A percentile compares a stretch with the other conserved stretches of the same genome.
Evolutionary conservation across 495 filamentous ascomycete genomes (phyloP).

Genomic region (Penicillium daleae): DNA sequence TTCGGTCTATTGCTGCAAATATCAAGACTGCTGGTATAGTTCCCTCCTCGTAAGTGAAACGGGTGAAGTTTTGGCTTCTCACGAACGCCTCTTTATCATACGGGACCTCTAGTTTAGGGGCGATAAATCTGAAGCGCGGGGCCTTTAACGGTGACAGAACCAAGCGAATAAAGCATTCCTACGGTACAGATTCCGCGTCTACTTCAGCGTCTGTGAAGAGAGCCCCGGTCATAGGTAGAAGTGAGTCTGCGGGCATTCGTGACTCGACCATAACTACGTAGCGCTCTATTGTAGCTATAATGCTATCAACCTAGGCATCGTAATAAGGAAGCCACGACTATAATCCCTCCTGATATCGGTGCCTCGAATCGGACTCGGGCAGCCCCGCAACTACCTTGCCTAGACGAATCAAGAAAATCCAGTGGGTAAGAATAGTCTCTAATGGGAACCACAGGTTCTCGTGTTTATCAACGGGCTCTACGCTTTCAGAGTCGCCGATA

Average conservation of each 20-base stretch:
- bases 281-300: constrained; percentile 22
- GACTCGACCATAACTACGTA: constrained; percentile 22
- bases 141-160: constrained; percentile 34
- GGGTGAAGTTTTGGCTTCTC: constrained; percentile 28
- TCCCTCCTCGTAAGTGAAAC: background rate
- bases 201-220: constrained; percentile 30
- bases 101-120: constrained; percentile 7
- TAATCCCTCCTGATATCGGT: constrained; percentile 11
- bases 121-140: constrained; percentile 39
- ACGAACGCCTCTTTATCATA: constrained; percentile 29
- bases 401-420: constrained; percentile 36
- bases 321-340: constrained; percentile 28
- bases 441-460: constrained; percentile 42
- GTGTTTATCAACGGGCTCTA: constrained; percentile 22
- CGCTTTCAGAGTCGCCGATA: constrained; percentile 16
- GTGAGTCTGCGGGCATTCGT: constrained; percentile 17
- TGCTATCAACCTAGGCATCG: constrained; percentile 21
- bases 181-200: constrained; percentile 35
- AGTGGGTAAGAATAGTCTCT: constrained; percentile 45
- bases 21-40: background rate
- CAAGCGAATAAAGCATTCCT: constrained; percentile 35
- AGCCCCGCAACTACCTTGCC: constrained; percentile 27
- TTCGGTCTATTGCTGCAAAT: background rate
- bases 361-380: background rate
- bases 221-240: constrained; percentile 7